These are phyloP conservation scores for Linnemannia zychae DNA, from an alignment of 192 early-diverging fungal genomes.

Conservation along the genomic window DNA sequence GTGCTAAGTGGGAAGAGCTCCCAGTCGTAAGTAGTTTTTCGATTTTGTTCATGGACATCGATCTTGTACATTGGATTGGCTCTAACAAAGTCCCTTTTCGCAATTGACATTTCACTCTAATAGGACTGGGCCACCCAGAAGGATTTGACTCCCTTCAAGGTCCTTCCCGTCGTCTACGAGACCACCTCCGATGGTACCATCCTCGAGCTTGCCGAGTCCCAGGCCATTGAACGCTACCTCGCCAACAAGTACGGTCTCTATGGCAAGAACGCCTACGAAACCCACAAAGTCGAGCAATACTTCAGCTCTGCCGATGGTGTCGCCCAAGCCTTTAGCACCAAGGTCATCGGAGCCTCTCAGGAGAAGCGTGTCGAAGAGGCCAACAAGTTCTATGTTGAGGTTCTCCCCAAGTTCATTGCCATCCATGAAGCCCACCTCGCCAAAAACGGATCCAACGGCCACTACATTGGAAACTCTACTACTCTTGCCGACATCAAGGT, in stretches of 20 bases:
- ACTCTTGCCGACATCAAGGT: conserved; percentile 61
- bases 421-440: conserved; percentile 59
- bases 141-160: conserved; percentile 57
- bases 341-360: conserved; percentile 14
- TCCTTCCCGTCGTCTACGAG: conserved; percentile 66
- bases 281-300: conserved; percentile 47
- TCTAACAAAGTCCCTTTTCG: not conserved
- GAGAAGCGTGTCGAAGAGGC: conserved; percentile 40
- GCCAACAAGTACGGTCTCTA: conserved; percentile 35
- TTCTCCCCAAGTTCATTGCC: conserved; percentile 14
- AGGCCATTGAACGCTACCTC: conserved; percentile 54
- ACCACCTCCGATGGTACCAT: conserved; percentile 33
- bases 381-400: conserved; percentile 23
- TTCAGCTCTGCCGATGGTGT: conserved; percentile 42
- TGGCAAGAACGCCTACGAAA: conserved; percentile 44
- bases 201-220: conserved; percentile 51
- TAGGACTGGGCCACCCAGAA: conserved; percentile 63
- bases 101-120: not conserved
- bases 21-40: conserved; percentile 24
- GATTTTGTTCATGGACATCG: not conserved
- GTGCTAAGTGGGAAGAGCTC: conserved; percentile 35
- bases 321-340: not conserved
- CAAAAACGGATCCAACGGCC: conserved; percentile 68
- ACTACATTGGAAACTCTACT: conserved; percentile 62
- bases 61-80: not conserved